Evolutionary conservation across 805 yeast genomes (phyloP).

Genomic region (Kodamaea sagamina): DNA sequence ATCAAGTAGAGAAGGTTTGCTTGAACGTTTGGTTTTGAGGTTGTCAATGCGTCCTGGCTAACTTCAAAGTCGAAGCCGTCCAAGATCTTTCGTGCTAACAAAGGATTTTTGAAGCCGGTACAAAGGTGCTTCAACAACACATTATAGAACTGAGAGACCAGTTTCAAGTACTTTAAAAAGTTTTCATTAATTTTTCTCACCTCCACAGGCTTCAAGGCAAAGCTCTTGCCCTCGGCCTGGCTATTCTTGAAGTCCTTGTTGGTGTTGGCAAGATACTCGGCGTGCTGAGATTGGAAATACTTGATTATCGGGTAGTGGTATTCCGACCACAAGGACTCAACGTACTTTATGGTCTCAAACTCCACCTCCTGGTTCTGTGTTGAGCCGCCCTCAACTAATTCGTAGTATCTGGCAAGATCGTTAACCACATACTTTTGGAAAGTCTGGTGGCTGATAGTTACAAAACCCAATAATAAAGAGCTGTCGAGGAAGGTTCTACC

Average conservation of each 20-base stretch:
- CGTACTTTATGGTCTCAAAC: constrained; percentile 36
- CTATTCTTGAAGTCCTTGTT: constrained; percentile 20
- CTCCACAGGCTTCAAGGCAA: constrained; percentile 47
- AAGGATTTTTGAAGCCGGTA: constrained; percentile 38
- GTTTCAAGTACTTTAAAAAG: constrained; percentile 51
- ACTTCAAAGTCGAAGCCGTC: constrained; percentile 29
- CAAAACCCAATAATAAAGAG: constrained; percentile 49
- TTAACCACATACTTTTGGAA: constrained; percentile 42
- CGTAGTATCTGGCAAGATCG: constrained; percentile 37
- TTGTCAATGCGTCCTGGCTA: constrained; percentile 16
- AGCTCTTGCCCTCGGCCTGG: constrained; percentile 13
- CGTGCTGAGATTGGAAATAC: constrained; percentile 48
- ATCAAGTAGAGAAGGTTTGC: constrained; percentile 43
- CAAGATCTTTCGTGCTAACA: constrained; percentile 33
- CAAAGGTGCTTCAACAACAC: constrained; percentile 43
- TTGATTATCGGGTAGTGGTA: constrained; percentile 67
- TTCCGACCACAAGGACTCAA: constrained; percentile 58
- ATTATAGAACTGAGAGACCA: constrained; percentile 50
- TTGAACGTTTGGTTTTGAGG: constrained; percentile 22
- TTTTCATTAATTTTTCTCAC: constrained; percentile 55
- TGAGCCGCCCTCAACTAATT: constrained; percentile 15
- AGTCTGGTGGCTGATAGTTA: constrained; percentile 50
- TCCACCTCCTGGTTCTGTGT: constrained; percentile 21
- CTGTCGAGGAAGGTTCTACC: constrained; percentile 34
- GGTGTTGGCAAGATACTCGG: constrained; percentile 23